Evolutionary conservation across 495 filamentous ascomycete species (phyloP), one percentile per base, ranked within the genome.

Genomic region (Trypethelium eluteriae): DNA sequence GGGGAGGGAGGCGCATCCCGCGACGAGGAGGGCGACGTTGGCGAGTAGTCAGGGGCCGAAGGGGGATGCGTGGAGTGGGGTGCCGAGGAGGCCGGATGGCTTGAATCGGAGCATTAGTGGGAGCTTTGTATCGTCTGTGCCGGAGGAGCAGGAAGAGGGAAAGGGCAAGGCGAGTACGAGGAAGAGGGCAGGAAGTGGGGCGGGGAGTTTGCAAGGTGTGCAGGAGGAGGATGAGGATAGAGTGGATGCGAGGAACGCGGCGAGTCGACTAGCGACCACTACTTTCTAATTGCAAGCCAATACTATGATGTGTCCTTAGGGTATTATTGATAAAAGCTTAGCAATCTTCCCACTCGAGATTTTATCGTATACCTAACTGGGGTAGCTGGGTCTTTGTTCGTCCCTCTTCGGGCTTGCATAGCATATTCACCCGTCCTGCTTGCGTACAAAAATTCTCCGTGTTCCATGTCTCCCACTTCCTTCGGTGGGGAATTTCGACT

Each of bases 61-160:
- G 78, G 94, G 95, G 4, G 94, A 98, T 75, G 89, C 95, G 9
- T 98, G 94, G 94, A 96, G 91, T 72, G 95, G 95, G 39, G 91
- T 96, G 39, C 90, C 92, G 25, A 85, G 94, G 68, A 83, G 92
- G 68, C 81, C 83, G 44, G 91, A 92, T 72, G 88, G 84, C n/a
- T 75, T 90, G 63, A 87, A 85, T 67, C 82, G 93, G 68, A 90
- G 87, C 74, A 83, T 92, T 69, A 91, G 87, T 71, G 89, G 89
- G 44, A 88, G 85, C 71, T 84, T 91, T 47, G 75, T 79, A 12
- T 74, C 75, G 2, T 75, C 70, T 0, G 65, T 79, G 0, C 67
- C 69, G 1, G 72, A 67, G 62, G 74, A 73, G 11, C 81, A 77
- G n/a, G 79, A 77, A 4, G 83, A 71, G 9, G 78, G 77, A 11